A percentile compares a stretch with the other conserved stretches of the same genome.
Evolutionary conservation across 495 filamentous ascomycete species (phyloP).

Genomic region (Astrothelium macrocarpum): DNA sequence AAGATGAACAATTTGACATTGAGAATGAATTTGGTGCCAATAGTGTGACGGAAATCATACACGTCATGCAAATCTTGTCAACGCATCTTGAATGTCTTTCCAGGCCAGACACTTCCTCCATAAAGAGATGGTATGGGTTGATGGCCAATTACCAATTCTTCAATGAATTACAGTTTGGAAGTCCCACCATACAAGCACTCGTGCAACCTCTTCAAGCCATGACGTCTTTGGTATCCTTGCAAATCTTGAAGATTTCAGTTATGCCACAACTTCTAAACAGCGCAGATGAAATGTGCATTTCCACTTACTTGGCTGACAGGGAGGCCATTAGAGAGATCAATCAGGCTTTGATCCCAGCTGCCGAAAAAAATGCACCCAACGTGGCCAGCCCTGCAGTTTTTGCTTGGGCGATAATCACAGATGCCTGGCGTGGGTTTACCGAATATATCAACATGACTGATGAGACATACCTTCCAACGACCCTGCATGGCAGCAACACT

Average conservation of each 20-base stretch:
- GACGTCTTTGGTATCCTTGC: slow-evolving; percentile 60
- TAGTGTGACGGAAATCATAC: slow-evolving; percentile 56
- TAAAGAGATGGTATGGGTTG: slow-evolving; percentile 61
- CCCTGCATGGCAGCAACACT: neutral
- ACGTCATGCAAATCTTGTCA: slow-evolving; percentile 65
- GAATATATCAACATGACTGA: neutral
- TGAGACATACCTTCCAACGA: neutral
- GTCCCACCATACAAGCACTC: slow-evolving; percentile 41
- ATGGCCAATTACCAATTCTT: slow-evolving; percentile 57
- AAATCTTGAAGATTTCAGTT: slow-evolving; percentile 57
- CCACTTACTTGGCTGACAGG: slow-evolving; percentile 54
- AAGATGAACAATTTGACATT: slow-evolving; percentile 42
- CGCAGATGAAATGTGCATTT: slow-evolving; percentile 27
- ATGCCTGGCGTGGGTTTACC: neutral
- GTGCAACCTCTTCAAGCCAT: slow-evolving; percentile 55
- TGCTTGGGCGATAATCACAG: slow-evolving; percentile 62
- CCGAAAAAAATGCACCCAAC: slow-evolving; percentile 30
- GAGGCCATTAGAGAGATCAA: slow-evolving; percentile 52
- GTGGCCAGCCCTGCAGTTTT: slow-evolving; percentile 59
- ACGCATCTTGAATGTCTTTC: slow-evolving; percentile 50
- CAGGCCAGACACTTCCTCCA: slow-evolving; percentile 39
- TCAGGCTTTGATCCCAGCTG: slow-evolving; percentile 46
- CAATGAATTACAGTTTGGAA: slow-evolving; percentile 28
- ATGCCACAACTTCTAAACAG: slow-evolving; percentile 28
- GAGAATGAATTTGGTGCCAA: slow-evolving; percentile 54